Percentiles rank a stretch among this genome's conserved stretches.
Evolutionary conservation across 2,329 filamentous ascomycete genomes (phyloP).

Genomic region (Cephalotrichum gorgonifer): DNA sequence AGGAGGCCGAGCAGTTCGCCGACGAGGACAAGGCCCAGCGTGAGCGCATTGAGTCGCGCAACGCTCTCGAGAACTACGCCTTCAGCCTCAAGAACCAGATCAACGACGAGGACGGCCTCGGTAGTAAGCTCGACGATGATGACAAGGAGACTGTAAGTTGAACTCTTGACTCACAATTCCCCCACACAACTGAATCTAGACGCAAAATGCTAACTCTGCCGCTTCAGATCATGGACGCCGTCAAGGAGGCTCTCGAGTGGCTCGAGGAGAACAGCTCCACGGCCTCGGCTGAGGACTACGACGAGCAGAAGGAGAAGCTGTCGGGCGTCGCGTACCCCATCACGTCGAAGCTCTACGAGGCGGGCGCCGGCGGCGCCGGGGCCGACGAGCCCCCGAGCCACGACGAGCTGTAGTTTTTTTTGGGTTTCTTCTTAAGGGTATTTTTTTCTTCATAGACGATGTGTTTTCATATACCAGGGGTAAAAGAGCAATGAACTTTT

Average conservation of each 20-base stretch:
- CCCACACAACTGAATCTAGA: neutral
- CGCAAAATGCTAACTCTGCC: conserved; percentile 20
- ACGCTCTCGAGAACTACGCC: conserved; percentile 97
- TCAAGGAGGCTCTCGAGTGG: conserved; percentile 97
- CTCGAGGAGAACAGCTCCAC: conserved; percentile 86
- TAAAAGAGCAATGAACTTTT: conserved; percentile 5
- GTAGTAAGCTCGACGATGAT: conserved; percentile 96
- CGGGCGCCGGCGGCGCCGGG: conserved; percentile 50
- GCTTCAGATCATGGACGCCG: conserved; percentile 72
- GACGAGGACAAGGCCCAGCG: conserved; percentile 98
- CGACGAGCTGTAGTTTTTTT: conserved; percentile 61
- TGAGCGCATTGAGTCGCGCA: conserved; percentile 92
- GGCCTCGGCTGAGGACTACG: conserved; percentile 86
- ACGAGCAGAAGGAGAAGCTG: conserved; percentile 99
- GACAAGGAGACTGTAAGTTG: conserved; percentile 78
- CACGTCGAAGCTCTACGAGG: conserved; percentile 89
- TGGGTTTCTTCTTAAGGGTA: neutral
- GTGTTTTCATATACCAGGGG: conserved; percentile 5
- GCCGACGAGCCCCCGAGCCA: conserved; percentile 66
- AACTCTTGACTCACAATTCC: conserved; percentile 28
- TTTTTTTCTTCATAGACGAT: conserved; percentile 5
- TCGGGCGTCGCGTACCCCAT: conserved; percentile 95
- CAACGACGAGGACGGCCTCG: conserved; percentile 91
- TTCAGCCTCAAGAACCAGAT: conserved; percentile 99
- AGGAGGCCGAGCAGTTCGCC: conserved; percentile 95